phyloP scores from a whole-genome alignment of 2,329 filamentous ascomycete species.

The Epichloe typhina region DNA sequence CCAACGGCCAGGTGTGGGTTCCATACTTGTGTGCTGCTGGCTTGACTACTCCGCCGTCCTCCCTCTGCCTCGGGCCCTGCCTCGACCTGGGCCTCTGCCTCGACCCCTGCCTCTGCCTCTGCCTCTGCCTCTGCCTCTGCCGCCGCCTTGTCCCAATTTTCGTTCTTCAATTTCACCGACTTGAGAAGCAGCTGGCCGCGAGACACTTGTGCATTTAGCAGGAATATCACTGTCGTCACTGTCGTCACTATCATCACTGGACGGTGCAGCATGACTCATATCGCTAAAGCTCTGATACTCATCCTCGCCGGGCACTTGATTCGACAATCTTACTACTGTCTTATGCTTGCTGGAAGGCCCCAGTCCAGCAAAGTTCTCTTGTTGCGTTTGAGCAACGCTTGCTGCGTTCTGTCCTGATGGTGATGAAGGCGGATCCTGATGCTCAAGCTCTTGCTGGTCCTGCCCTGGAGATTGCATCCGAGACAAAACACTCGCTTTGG shows the following conservation, averaged over 20 bases:
- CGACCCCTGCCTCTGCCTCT: not conserved
- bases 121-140: slow-evolving; percentile 4
- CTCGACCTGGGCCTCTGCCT: slow-evolving; percentile 7
- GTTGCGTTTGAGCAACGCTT: not conserved
- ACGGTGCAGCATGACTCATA: not conserved
- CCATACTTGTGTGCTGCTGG: not conserved
- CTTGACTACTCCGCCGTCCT: not conserved
- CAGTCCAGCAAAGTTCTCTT: not conserved
- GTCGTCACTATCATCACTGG: slow-evolving; percentile 6
- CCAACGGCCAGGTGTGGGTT: not conserved
- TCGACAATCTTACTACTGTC: slow-evolving; percentile 9
- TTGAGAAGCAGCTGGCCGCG: not conserved
- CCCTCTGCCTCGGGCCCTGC: not conserved
- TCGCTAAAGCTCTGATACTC: not conserved
- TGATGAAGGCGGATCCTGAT: not conserved
- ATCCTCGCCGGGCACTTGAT: slow-evolving; percentile 4
- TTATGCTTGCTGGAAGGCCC: not conserved
- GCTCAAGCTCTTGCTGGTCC: not conserved
- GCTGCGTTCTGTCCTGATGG: not conserved
- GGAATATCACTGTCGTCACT: slow-evolving; percentile 12
- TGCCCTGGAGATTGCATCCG: not conserved
- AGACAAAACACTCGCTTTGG: not conserved
- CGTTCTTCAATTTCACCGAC: not conserved
- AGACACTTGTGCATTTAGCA: slow-evolving; percentile 1
- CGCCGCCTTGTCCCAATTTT: not conserved